Evolutionary conservation across 805 yeast genomes (phyloP).

Genomic region (Pichia nakasei): DNA sequence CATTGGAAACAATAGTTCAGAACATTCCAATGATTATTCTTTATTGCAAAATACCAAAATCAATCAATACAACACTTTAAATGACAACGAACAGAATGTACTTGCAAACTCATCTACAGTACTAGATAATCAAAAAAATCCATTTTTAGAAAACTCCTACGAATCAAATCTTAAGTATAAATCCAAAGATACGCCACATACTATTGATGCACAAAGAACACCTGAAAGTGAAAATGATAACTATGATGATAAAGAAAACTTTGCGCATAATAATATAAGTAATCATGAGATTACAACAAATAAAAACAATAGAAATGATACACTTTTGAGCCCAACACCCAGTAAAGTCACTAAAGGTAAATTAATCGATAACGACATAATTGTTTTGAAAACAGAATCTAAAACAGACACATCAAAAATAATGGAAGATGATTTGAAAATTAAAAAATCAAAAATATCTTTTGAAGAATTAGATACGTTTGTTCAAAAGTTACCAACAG

Average conservation of each 20-base stretch:
- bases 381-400: too few relatives aligned
- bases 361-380: not conserved
- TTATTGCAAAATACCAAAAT: not conserved
- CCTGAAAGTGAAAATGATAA: slow-evolving; percentile 1
- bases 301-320: not conserved
- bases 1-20: not conserved
- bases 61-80: not conserved
- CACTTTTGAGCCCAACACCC: not conserved
- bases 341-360: not conserved
- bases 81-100: too few relatives aligned
- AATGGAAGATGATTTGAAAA: not conserved
- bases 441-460: slow-evolving; percentile 3
- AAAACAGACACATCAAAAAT: not conserved
- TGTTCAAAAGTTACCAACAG: slow-evolving; percentile 15
- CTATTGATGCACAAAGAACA: slow-evolving; percentile 3
- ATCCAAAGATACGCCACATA: slow-evolving; percentile 3
- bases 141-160: slow-evolving; percentile 1
- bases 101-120: too few relatives aligned
- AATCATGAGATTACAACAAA: not conserved
- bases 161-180: not conserved
- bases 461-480: slow-evolving; percentile 11
- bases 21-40: not conserved
- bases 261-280: slow-evolving; percentile 18
- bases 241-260: slow-evolving; percentile 36
- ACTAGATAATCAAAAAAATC: slow-evolving; percentile 3